These are phyloP conservation scores for Leptodermis oblonga DNA, from an alignment of 257 asterid genomes.

Conservation along the genomic window DNA sequence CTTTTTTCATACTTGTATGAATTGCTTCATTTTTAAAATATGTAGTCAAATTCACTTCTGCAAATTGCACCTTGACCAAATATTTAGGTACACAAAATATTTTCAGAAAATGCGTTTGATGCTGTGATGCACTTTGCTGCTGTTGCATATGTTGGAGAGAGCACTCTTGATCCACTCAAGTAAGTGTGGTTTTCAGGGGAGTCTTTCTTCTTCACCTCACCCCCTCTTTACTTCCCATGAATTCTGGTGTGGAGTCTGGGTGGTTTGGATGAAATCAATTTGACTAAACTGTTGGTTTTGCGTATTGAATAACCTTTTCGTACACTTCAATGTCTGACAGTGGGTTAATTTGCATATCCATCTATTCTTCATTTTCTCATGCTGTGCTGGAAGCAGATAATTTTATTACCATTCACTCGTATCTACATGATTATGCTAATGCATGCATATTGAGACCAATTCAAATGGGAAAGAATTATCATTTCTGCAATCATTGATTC, in stretches of 20 bases:
- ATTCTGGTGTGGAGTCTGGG: neutral
- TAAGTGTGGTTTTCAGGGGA: conserved; percentile 23
- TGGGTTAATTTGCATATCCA: neutral
- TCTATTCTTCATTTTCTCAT: neutral
- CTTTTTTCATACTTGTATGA: neutral
- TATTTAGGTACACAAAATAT: conserved; percentile 61
- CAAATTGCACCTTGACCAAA: conserved; percentile 15
- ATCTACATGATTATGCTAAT: neutral
- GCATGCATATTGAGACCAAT: neutral
- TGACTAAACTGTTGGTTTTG: neutral
- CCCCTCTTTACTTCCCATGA: neutral
- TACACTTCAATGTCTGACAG: neutral
- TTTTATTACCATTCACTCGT: neutral
- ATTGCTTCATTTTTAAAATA: neutral
- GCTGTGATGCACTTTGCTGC: conserved; percentile 96
- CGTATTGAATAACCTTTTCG: neutral
- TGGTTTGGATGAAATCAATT: neutral
- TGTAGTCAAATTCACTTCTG: neutral
- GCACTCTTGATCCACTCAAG: conserved; percentile 86
- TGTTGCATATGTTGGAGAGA: conserved; percentile 97
- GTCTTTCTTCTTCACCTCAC: neutral
- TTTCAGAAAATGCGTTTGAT: conserved; percentile 62
- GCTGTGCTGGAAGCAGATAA: neutral
- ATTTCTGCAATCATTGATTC: neutral
- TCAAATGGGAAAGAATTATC: neutral